phyloP scores from a whole-genome alignment of 306 rosid genomes.

The Fragaria vesca region DNA sequence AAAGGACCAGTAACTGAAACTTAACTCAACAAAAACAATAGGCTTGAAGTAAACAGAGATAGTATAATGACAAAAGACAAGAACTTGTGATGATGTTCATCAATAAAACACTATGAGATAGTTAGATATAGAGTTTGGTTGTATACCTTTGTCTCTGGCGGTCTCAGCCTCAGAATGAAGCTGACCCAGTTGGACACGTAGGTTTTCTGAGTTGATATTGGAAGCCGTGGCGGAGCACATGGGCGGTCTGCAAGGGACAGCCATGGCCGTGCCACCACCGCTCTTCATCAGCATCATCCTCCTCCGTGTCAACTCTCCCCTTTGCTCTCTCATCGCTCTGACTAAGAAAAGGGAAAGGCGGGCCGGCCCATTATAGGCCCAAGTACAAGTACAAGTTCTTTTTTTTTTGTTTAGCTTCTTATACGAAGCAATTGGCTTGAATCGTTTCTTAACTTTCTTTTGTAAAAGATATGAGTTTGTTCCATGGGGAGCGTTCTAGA shows the following conservation, averaged over 20 bases:
- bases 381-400: too few species aligned
- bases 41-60: not conserved
- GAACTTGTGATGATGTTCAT: not conserved
- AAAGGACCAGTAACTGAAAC: not conserved
- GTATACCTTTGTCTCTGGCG: constrained; percentile 67
- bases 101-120: not conserved
- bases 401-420: too few species aligned
- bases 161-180: constrained; percentile 71
- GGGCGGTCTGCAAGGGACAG: constrained; percentile 37
- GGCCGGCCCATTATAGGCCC: not conserved
- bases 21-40: not conserved
- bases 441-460: too few species aligned
- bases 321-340: constrained; percentile 19
- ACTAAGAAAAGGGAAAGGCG: not conserved
- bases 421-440: too few species aligned
- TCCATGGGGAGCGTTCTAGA: too few species aligned
- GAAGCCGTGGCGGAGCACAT: constrained; percentile 38
- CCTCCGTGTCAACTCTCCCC: constrained; percentile 5
- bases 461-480: too few species aligned
- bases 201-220: constrained; percentile 46
- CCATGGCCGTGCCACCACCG: constrained; percentile 41
- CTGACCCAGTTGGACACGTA: constrained; percentile 67
- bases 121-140: not conserved
- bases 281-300: constrained; percentile 33
- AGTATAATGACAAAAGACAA: not conserved